Conservation (phyloP, 805 yeast genomes). For the Wickerhamomyces strasburgensis region DNA sequence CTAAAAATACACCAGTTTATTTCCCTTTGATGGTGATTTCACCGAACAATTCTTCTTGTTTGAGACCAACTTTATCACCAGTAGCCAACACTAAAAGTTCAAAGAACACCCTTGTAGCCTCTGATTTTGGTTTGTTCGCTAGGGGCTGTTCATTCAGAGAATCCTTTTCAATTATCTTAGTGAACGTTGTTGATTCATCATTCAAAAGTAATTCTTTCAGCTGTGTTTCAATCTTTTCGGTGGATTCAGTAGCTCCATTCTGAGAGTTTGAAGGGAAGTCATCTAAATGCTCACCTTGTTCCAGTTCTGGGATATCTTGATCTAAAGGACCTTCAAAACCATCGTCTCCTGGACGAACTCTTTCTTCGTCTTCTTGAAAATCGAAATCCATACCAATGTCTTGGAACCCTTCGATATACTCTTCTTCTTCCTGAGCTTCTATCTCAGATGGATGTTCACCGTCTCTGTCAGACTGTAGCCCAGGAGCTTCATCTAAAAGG, state of each 20-base stretch:
- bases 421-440: slow-evolving; percentile 3
- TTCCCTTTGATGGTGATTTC: slow-evolving; percentile 33
- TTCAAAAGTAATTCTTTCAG: slow-evolving; percentile 4
- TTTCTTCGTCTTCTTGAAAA: slow-evolving; percentile 31
- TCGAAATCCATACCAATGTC: slow-evolving; percentile 26
- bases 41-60: slow-evolving; percentile 58
- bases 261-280: slow-evolving; percentile 14
- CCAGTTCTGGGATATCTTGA: slow-evolving; percentile 11
- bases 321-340: slow-evolving; percentile 6
- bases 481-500: slow-evolving; percentile 17
- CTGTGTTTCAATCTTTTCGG: slow-evolving; percentile 38
- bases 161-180: slow-evolving; percentile 34
- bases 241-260: slow-evolving; percentile 40
- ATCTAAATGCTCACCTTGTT: slow-evolving; percentile 21
- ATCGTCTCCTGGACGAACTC: slow-evolving; percentile 5
- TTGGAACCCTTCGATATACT: slow-evolving; percentile 7
- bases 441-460: neutral
- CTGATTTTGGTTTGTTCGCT: slow-evolving; percentile 39
- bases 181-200: slow-evolving; percentile 25
- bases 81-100: slow-evolving; percentile 81
- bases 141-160: slow-evolving; percentile 23
- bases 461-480: slow-evolving; percentile 12
- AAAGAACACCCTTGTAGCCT: slow-evolving; percentile 72
- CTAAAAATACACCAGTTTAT: neutral
- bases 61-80: slow-evolving; percentile 57